Base-by-base conservation (phyloP, 495 filamentous ascomycete genomes). In the Xylaria telfairii region DNA sequence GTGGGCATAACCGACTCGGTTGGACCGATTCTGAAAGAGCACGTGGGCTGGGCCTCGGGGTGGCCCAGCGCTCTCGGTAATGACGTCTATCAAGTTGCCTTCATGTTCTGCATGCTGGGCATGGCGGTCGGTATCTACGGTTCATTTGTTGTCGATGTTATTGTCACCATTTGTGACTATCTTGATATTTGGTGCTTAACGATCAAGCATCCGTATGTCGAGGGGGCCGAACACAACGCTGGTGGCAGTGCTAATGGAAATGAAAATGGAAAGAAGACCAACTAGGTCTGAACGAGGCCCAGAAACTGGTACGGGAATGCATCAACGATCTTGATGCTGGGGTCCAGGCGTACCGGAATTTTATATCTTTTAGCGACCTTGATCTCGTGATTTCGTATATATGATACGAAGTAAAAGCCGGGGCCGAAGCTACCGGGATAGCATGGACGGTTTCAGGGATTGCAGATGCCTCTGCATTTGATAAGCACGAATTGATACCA, bases 111-210 rank as follows among this genome's bases (percentile, higher is more conserved):
- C 74, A 93, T 92, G 78, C 80, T 98, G 13, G 96, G 96, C 24
- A 79, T 92, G 69, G 90, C 89, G 0, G 76, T 96, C 70, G 96
- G 95, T 51, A 87, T 98, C 13, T 97, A 99, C 84, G 94, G 94
- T 57, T 97, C 93, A 79, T 98, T 99, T 76, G 92, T 98, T 72
- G 92, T 92, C 56, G 96, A 98, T 79, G 93, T 98, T 39, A 96
- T 98, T 72, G 92, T 94, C 13, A 95, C 94, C 30, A 99, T 99
- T 75, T 99, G 96, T 78, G 96, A 98, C 76, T 96, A 97, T 79
- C 85, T 97, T 67, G 96, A 99, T 79, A 99, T 99, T 75, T 98
- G 93, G 93, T 99, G 96, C 76, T 84, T 98, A 80, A 97, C 92
- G 0, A 99, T 99, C 80, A 99, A 99, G 86, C 90, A 95, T 74